A percentile compares a stretch with the other conserved stretches of the same genome.
Conservation (phyloP, 805 yeast species). For the Tetrapisispora arboricola region DNA sequence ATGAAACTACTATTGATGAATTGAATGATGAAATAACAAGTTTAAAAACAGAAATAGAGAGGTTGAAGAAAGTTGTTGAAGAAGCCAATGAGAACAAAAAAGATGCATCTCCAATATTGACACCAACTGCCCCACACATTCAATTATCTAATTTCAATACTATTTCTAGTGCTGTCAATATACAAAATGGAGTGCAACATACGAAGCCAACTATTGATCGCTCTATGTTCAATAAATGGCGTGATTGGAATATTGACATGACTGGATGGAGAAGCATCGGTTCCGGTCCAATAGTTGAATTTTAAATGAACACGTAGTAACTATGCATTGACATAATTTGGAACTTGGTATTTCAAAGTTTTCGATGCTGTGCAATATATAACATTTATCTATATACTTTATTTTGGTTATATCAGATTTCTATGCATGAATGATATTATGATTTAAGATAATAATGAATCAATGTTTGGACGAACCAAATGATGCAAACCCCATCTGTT, state of each 20-base stretch:
- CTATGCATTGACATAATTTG: too few species aligned
- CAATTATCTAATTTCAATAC: conserved; percentile 9
- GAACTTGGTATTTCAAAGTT: too few species aligned
- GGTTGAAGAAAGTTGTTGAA: background rate
- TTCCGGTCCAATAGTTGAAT: conserved; percentile 48
- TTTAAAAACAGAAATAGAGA: conserved; percentile 1
- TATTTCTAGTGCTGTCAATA: too few species aligned
- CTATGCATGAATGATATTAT: too few species aligned
- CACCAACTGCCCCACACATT: conserved; percentile 9
- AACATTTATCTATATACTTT: too few species aligned
- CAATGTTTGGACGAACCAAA: too few species aligned
- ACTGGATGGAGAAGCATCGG: conserved; percentile 67
- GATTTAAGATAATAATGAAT: too few species aligned
- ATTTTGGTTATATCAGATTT: too few species aligned
- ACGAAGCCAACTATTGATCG: conserved; percentile 30
- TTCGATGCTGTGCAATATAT: background rate
- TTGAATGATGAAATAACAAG: conserved; percentile 29
- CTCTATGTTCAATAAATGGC: conserved; percentile 60
- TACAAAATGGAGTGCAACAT: background rate
- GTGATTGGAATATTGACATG: conserved; percentile 83
- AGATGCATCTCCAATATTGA: background rate
- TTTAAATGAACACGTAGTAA: conserved; percentile 6
- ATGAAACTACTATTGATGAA: conserved; percentile 27
- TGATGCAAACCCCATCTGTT: conserved; percentile 48
- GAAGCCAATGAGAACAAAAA: background rate